phyloP scores from a whole-genome alignment of 78 protist species.

The Dictyostelium citrinum region DNA sequence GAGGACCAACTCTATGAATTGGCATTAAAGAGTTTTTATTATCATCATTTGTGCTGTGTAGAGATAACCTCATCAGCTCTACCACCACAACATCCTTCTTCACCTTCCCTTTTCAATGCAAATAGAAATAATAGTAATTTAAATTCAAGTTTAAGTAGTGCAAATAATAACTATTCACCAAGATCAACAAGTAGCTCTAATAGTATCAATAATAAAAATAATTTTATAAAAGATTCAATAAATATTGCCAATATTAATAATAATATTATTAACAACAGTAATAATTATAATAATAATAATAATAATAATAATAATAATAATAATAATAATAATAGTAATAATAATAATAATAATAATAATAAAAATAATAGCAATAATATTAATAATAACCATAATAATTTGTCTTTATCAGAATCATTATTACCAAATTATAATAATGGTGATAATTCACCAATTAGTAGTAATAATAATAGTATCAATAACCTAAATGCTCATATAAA shows the following conservation, averaged over 20 bases:
- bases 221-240: not conserved
- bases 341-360: not conserved
- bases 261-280: not conserved
- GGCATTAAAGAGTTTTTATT: constrained; percentile 47
- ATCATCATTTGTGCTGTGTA: constrained; percentile 55
- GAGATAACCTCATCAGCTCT: not conserved
- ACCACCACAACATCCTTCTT: not conserved
- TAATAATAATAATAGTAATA: not conserved
- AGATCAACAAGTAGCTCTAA: not conserved
- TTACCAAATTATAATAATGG: not conserved
- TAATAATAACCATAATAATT: not conserved
- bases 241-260: not conserved
- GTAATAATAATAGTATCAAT: not conserved
- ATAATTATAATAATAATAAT: not conserved
- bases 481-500: not conserved
- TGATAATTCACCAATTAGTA: not conserved
- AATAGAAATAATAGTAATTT: not conserved
- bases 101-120: not conserved
- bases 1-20: constrained; percentile 43
- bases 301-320: not conserved
- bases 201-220: not conserved
- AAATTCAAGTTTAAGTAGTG: not conserved
- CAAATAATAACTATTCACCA: not conserved
- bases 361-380: too few relatives aligned
- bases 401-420: not conserved